Percentiles rank a stretch among this genome's conserved stretches.
These are phyloP conservation scores for Apiotrichum laibachii DNA, from an alignment of 1,284 basidiomycete species.

Conservation along the genomic window DNA sequence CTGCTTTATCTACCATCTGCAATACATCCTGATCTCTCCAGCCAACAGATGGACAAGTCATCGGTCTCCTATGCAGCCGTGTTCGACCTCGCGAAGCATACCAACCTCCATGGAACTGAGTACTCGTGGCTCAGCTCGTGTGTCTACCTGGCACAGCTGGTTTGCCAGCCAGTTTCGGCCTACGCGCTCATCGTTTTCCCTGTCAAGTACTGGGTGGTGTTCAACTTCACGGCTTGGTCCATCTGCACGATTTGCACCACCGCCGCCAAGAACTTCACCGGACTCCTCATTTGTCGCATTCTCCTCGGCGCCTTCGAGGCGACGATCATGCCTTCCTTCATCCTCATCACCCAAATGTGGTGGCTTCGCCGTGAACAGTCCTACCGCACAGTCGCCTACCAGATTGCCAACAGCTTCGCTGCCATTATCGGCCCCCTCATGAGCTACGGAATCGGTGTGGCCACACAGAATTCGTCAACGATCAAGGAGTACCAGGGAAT, in stretches of 20 bases:
- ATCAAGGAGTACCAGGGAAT: conserved; percentile 51
- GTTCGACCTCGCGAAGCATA: conserved; percentile 26
- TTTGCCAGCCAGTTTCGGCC: conserved; percentile 25
- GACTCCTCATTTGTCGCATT: conserved; percentile 38
- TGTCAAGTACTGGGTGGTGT: conserved; percentile 21
- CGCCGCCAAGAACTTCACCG: conserved; percentile 36
- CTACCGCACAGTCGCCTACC: conserved; percentile 46
- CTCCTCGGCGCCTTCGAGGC: conserved; percentile 42
- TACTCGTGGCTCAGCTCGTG: conserved; percentile 28
- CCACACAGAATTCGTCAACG: conserved; percentile 17
- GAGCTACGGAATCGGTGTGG: conserved; percentile 42
- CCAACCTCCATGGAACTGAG: conserved; percentile 22
- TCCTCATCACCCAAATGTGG: conserved; percentile 38
- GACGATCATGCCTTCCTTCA: conserved; percentile 18
- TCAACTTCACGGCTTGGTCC: conserved; percentile 28
- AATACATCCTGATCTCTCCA: no score
- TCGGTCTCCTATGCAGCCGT: conserved; percentile 46
- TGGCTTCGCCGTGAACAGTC: conserved; percentile 44
- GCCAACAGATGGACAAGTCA: conserved; percentile 42
- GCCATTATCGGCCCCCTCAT: conserved; percentile 43
- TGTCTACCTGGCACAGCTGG: conserved; percentile 29
- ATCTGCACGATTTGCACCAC: conserved; percentile 39
- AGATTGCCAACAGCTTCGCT: conserved; percentile 44
- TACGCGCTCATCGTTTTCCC: conserved; percentile 31
- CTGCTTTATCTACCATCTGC: neutral